Percentiles rank a stretch among this genome's conserved stretches.
Evolutionary conservation across 352 stramenopile genomes (phyloP).

Genomic region (Pythium diclinum): DNA sequence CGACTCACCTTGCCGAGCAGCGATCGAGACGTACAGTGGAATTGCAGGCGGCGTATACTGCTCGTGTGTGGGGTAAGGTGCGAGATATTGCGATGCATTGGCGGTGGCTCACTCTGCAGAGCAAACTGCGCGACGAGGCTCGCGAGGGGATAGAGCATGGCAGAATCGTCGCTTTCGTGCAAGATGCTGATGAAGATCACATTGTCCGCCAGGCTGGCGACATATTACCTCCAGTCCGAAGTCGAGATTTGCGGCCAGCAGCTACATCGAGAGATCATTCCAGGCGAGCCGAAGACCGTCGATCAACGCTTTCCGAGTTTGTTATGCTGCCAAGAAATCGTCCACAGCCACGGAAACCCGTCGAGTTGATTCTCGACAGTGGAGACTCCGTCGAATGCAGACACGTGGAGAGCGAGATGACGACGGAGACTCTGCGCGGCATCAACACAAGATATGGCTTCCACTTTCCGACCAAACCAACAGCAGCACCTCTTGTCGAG

Average conservation of each 20-base stretch:
- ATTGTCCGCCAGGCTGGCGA: not conserved
- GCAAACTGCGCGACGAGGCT: not conserved
- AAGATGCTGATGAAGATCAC: not conserved
- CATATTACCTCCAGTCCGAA: not conserved
- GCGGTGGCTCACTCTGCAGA: slow-evolving; percentile 22
- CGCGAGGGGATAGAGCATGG: not conserved
- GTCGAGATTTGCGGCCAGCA: not conserved
- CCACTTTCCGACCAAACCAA: slow-evolving; percentile 8
- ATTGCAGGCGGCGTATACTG: slow-evolving; percentile 20
- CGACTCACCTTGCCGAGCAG: slow-evolving; percentile 34
- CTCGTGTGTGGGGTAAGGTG: slow-evolving; percentile 25
- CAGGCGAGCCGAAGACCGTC: not conserved
- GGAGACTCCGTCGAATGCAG: not conserved
- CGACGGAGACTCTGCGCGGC: not conserved
- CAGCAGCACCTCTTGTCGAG: not conserved
- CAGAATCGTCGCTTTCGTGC: not conserved
- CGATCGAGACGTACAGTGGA: slow-evolving; percentile 28
- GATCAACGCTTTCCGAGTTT: slow-evolving; percentile 28
- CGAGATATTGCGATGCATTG: slow-evolving; percentile 28
- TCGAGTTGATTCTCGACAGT: slow-evolving; percentile 31
- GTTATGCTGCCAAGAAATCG: slow-evolving; percentile 33
- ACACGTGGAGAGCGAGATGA: too few relatives aligned
- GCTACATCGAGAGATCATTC: not conserved
- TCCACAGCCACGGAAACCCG: slow-evolving; percentile 34
- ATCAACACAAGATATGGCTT: slow-evolving; percentile 26